Evolutionary conservation across 1,284 basidiomycete genomes (phyloP), one percentile per base, ranked within the genome.

Genomic region (Malassezia restricta): DNA sequence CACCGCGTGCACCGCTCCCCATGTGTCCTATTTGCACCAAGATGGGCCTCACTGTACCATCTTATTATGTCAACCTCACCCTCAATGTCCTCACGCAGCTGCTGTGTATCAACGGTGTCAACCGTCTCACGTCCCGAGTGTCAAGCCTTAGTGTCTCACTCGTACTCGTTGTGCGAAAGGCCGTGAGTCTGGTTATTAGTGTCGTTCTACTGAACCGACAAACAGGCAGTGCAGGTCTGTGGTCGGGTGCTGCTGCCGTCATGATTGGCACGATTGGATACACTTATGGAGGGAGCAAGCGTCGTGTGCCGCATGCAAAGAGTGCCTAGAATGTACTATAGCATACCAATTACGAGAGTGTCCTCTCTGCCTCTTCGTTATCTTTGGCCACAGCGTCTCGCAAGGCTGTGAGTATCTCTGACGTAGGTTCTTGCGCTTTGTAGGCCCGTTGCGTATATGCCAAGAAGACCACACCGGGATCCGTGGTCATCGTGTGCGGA

Each of bases 91-190:
- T 84, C 32, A 94, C 89, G 0, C 88, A 92, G 69, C 78, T 90
- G 2, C 57, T 92, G 12, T 95, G 90, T 74, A 83, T 87, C n/a
- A 78, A 86, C 2, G 91, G 90, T 35, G 90, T 94, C 40, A 84
- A 95, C 69, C 79, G 86, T 35, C 78, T 95, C 52, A 90, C 88
- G 1, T 61, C 76, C 27, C 69, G 74, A 40, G 86, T 91, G 3
- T 83, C 81, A 41, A 80, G 83, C 6, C 79, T 92, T 8, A 86
- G 83, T 0, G 89, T 94, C 30, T 90, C 87, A 9, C 82, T 95
- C 48, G 79, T 92, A 12, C 78, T 94, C 45, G 88, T 87, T 37
- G 82, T 95, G 17, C 80, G 90, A 46, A 95, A 95, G 74, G 90
- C 89, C 1, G 78, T 83, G 14, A 90, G 86, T 50, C 77, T 94